Percentiles rank a stretch among this genome's conserved stretches.
Conservation (phyloP, 352 stramenopile genomes). For the Globisporangium parvum region DNA sequence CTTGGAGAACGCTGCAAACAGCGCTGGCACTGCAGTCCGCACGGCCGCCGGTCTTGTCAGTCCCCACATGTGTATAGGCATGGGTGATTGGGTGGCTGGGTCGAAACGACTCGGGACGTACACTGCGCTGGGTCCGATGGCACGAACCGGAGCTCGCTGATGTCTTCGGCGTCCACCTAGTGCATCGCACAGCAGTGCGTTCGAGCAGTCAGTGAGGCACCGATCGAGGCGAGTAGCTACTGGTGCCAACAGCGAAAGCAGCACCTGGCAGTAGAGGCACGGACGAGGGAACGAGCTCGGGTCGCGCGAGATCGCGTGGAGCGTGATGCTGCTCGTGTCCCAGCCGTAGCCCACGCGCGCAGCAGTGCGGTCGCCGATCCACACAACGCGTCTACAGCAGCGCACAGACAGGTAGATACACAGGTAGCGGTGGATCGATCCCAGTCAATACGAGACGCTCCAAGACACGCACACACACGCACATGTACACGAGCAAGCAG, state of each 20-base stretch:
- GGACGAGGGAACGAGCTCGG: constrained; percentile 45
- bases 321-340: constrained; percentile 60
- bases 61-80: neutral
- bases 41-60: neutral
- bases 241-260: too few relatives aligned
- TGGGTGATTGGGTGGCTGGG: neutral
- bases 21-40: constrained; percentile 38
- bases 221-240: too few relatives aligned
- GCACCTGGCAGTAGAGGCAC: constrained; percentile 83
- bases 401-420: neutral
- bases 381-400: constrained; percentile 44
- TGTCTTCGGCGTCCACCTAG: constrained; percentile 57
- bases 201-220: too few relatives aligned
- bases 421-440: neutral
- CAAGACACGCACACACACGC: neutral
- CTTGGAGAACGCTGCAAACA: constrained; percentile 77
- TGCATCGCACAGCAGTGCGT: neutral
- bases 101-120: constrained; percentile 16
- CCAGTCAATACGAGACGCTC: neutral
- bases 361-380: constrained; percentile 34
- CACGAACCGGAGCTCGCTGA: constrained; percentile 73
- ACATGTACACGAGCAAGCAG: neutral
- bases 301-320: constrained; percentile 80
- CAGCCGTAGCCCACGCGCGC: constrained; percentile 57
- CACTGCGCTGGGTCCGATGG: constrained; percentile 52